Base-by-base conservation (phyloP, 164 flowering plant species). In the Buxus sempervirens region DNA sequence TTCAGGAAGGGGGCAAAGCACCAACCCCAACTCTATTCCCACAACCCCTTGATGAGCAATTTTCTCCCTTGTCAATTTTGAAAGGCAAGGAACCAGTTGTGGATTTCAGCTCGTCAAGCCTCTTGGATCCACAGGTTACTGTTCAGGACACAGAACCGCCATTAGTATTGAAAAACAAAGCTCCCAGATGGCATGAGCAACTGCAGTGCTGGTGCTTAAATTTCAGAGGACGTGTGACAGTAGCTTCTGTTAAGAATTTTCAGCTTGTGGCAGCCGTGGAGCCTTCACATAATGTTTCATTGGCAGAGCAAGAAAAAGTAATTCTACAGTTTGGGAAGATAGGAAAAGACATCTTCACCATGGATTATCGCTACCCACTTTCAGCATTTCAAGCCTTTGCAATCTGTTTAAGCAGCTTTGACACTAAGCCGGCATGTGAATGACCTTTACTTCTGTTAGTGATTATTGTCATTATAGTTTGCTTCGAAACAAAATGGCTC, bases 191-290 rank as follows among this genome's bases (percentile, higher is more conserved):
- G 93, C 96, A 87, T 74, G 92, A 87, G 71, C 96, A 88, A 75
- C 76, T 90, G 63, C 98, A 92, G 66, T 92, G 96, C 65, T 92
- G 98, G 96, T 90, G 98, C 77, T 78, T 92, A 28, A 92, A 92
- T 73, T 92, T 92, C 78, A 85, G 83, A 78, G 98, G 98, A 4
- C 90, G 96, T 54, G 96, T 90, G 20, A 92, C 96, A 0, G 98
- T 93, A 54, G 98, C 98, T 2, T 93, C 98, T 9, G 96, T 93
- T 20, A 93, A 93, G 84, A 93, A 93, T 67, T 93, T 93, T 75
- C 98, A 90, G 86, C 86, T 90, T 22, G 93, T 86, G 61, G 95
- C 93, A 36, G 78, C 89, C 54, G 88, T 77, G 36, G 89, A 87
- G 26, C 76, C 84, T 36, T 59, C 75, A 51, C 83, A 78, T 61